phyloP scores from a whole-genome alignment of 768 basidiomycete species.

The Dacryopinax spathularia region DNA sequence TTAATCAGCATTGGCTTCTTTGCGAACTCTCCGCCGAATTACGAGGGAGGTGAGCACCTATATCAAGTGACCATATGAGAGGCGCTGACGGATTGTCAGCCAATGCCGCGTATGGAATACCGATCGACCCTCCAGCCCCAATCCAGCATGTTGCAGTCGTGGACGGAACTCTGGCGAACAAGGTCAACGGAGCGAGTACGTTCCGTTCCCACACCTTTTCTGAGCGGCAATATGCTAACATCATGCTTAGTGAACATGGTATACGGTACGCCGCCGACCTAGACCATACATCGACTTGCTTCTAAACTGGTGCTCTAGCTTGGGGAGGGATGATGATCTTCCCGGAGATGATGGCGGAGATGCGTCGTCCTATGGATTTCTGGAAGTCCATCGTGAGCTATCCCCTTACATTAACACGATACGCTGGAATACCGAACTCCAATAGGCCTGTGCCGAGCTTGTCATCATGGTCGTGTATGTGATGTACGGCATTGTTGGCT shows the following conservation, averaged over 20 bases:
- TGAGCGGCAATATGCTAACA: neutral
- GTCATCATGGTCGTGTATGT: constrained; percentile 44
- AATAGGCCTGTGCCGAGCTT: constrained; percentile 23
- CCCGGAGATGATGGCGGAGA: constrained; percentile 40
- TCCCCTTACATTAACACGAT: neutral
- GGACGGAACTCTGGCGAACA: neutral
- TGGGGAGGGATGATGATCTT: constrained; percentile 15
- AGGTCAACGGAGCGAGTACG: constrained; percentile 29
- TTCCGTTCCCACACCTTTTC: neutral
- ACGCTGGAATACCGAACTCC: neutral
- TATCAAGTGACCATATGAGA: neutral
- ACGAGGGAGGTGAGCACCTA: constrained; percentile 8
- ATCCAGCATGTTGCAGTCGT: neutral
- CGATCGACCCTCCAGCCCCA: neutral
- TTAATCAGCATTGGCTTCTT: constrained; percentile 43
- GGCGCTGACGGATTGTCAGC: neutral
- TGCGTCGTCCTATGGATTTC: constrained; percentile 54
- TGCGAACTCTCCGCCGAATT: constrained; percentile 43
- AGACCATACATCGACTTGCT: neutral
- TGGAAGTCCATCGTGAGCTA: constrained; percentile 45
- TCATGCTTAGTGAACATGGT: neutral
- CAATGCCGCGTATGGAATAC: neutral
- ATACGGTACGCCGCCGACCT: neutral
- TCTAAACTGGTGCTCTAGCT: constrained; percentile 2
- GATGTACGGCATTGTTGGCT: constrained; percentile 24